Conservation (phyloP, 2,329 filamentous ascomycete species). For the Microascus cirrosus region DNA sequence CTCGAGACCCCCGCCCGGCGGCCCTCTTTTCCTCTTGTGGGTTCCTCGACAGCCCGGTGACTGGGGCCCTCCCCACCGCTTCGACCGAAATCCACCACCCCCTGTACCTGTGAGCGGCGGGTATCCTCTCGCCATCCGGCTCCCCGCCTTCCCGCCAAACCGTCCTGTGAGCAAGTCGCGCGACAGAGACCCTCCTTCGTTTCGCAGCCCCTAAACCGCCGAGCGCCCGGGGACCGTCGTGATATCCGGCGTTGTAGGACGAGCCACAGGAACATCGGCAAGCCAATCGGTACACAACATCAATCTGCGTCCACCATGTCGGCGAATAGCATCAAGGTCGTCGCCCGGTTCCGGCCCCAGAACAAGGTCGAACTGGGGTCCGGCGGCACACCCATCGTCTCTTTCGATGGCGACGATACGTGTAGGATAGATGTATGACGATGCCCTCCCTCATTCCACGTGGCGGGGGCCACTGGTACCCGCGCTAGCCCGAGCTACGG, state of each 20-base stretch:
- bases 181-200: neutral
- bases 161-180: neutral
- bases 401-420: slow-evolving; percentile 80
- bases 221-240: neutral
- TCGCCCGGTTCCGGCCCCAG: slow-evolving; percentile 94
- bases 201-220: neutral
- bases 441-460: neutral
- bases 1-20: neutral
- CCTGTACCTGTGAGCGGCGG: neutral
- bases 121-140: neutral
- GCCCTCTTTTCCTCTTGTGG: neutral
- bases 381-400: slow-evolving; percentile 84
- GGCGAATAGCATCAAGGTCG: slow-evolving; percentile 68
- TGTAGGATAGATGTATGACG: slow-evolving; percentile 67
- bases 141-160: neutral
- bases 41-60: neutral
- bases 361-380: slow-evolving; percentile 88
- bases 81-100: neutral
- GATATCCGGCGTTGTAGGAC: neutral
- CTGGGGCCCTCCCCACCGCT: neutral
- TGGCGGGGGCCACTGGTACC: neutral
- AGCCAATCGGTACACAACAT: neutral
- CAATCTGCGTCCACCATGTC: slow-evolving; percentile 31
- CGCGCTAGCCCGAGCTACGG: neutral
- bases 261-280: neutral